Percentiles rank a stretch among this genome's conserved stretches.
Evolutionary conservation across 208 protist species (phyloP).

Genomic region (Trichomonas tenax): DNA sequence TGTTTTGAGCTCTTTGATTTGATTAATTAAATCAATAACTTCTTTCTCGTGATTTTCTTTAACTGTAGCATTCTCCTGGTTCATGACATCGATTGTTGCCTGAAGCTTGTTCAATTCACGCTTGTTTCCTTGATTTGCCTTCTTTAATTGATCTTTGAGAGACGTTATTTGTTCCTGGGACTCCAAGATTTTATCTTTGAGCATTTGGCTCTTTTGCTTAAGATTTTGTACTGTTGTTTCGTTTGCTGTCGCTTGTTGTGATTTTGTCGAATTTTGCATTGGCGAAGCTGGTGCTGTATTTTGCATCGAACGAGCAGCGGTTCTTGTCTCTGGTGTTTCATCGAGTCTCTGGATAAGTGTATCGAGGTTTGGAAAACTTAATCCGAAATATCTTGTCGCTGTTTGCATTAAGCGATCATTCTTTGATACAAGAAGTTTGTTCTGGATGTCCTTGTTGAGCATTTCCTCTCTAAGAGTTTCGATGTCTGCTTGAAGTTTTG

Average conservation of each 20-base stretch:
- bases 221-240: not conserved
- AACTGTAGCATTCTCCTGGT: not conserved
- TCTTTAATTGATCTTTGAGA: not conserved
- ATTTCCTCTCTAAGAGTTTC: not conserved
- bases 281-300: not conserved
- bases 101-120: not conserved
- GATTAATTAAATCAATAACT: not conserved
- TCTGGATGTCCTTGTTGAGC: not conserved
- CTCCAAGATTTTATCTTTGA: not conserved
- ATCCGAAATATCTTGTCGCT: not conserved
- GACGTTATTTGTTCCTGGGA: not conserved
- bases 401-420: not conserved
- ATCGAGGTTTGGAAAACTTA: not conserved
- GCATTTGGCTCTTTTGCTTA: not conserved
- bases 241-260: not conserved
- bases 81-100: not conserved
- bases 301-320: not conserved
- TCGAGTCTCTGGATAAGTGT: not conserved
- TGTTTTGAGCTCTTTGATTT: not conserved
- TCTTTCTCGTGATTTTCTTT: not conserved
- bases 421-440: not conserved
- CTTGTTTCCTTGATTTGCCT: not conserved
- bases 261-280: not conserved
- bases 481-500: not conserved
- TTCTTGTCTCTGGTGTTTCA: not conserved